Base-by-base conservation (phyloP, 2,329 filamentous ascomycete genomes). In the Xylaria sp. region DNA sequence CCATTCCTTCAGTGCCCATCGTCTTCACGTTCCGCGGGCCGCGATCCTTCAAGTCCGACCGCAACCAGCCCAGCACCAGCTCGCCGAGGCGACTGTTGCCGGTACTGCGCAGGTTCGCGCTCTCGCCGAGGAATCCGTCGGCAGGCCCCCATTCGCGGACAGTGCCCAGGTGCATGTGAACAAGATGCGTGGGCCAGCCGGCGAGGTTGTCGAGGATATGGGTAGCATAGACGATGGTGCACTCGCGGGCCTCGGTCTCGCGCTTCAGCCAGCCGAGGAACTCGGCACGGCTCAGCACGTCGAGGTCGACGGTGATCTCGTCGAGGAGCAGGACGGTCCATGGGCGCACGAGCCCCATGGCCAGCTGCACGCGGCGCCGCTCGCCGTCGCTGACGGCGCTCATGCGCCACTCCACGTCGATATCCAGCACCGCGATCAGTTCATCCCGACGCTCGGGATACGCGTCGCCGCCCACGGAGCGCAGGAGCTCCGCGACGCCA, bases 171-270 rank as follows among this genome's bases (percentile, higher is more conserved):
- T 94, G 91, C 95, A 99, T 97, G 78, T 98, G 95, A 56, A 97
- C 94, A 42, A 99, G 84, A 80, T 99, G 94, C 0, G 92, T 97
- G 6, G 96, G 96, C 96, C 96, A 99, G 22, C 90, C 90, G 0
- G 94, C 94, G 57, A 99, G 83, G 78, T 98, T 97, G 77, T 99
- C 96, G 72, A 99, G 82, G 70, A 99, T 97, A 80, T 99, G 96
- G 15, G 96, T 99, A 7, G 96, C 96, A 78, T 99, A 99, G 33
- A 99, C 94, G 73, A 99, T 92, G 4, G 96, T 97, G 77, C 94
- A 97, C 44, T 89, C 85, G 60, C 95, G 85, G 7, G 77, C 83
- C 81, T 95, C 91, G 0, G 95, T 97, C 87, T 99, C 96, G 66
- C 85, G 84, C 80, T 94, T 94, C 75, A 99, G 81, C 83, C 95